These are phyloP conservation scores for Leavenworthia alabamica DNA, from an alignment of 345 rosid genomes.

Conservation along the genomic window DNA sequence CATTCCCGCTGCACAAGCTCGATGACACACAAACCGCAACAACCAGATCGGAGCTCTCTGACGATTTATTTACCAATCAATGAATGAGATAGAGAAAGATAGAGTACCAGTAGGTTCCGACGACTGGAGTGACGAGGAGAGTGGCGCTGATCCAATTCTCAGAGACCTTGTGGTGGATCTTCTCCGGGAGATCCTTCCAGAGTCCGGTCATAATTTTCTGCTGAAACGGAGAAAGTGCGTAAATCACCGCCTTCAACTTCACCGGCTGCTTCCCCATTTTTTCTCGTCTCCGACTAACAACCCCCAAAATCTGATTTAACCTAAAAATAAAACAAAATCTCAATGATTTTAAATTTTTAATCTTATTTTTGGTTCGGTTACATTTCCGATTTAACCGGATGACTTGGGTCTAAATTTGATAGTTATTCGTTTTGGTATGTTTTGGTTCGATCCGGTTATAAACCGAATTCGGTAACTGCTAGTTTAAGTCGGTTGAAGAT, in stretches of 20 bases:
- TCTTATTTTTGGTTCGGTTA: slow-evolving; percentile 13
- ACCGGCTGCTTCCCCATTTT: slow-evolving; percentile 75
- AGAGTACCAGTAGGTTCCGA: slow-evolving; percentile 56
- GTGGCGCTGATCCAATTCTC: slow-evolving; percentile 80
- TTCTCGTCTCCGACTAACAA: background rate
- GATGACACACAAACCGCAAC: background rate
- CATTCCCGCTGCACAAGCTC: background rate
- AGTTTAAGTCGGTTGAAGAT: background rate
- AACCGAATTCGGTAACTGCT: slow-evolving; percentile 8
- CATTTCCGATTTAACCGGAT: background rate
- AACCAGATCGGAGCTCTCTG: slow-evolving; percentile 4
- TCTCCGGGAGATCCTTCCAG: slow-evolving; percentile 61
- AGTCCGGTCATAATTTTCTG: slow-evolving; percentile 71
- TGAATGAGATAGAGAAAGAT: background rate
- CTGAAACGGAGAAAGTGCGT: slow-evolving; percentile 76
- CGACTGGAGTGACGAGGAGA: slow-evolving; percentile 58
- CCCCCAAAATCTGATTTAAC: background rate
- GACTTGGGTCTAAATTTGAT: background rate
- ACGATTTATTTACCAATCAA: background rate
- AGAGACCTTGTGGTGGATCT: slow-evolving; percentile 76
- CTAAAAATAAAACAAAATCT: background rate
- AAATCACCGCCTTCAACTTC: slow-evolving; percentile 76
- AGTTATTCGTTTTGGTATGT: background rate
- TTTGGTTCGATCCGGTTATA: background rate
- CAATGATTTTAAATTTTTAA: background rate